phyloP scores from a whole-genome alignment of 2,329 filamentous ascomycete species.

The Chaetomiaceae sp. region DNA sequence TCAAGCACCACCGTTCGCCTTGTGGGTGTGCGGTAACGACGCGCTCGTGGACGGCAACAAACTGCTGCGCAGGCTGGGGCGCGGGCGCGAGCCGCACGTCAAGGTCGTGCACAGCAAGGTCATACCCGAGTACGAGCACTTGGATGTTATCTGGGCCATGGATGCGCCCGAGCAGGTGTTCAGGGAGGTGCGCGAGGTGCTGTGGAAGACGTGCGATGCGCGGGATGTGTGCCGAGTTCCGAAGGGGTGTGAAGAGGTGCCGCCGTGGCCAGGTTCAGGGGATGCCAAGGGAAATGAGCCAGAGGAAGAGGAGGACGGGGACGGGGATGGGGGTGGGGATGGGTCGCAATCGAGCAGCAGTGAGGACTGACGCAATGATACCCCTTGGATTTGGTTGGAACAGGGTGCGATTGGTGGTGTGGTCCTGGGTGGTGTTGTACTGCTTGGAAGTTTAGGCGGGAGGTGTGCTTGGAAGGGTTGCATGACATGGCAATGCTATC shows the following conservation, averaged over 20 bases:
- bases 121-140: conserved; percentile 83
- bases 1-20: conserved; percentile 71
- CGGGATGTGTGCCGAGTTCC: conserved; percentile 57
- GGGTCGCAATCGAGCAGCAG: conserved; percentile 27
- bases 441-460: no score
- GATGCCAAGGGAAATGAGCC: no score
- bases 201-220: conserved; percentile 69
- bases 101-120: conserved; percentile 74
- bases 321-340: no score
- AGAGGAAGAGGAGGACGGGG: conserved; percentile 17
- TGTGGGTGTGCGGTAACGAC: conserved; percentile 83
- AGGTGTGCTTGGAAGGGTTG: no score
- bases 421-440: no score
- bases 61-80: conserved; percentile 66
- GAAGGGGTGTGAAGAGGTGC: conserved; percentile 51
- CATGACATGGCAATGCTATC: no score
- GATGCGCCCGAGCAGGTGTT: conserved; percentile 80
- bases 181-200: conserved; percentile 67
- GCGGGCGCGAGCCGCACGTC: conserved; percentile 74
- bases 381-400: no score
- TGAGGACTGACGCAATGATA: conserved; percentile 17
- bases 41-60: conserved; percentile 75
- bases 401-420: no score
- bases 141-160: conserved; percentile 94
- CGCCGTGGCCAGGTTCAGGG: conserved; percentile 32